Evolutionary conservation across 2,329 filamentous ascomycete species (phyloP), one percentile per base, ranked within the genome.

Genomic region (Claviceps capensis): DNA sequence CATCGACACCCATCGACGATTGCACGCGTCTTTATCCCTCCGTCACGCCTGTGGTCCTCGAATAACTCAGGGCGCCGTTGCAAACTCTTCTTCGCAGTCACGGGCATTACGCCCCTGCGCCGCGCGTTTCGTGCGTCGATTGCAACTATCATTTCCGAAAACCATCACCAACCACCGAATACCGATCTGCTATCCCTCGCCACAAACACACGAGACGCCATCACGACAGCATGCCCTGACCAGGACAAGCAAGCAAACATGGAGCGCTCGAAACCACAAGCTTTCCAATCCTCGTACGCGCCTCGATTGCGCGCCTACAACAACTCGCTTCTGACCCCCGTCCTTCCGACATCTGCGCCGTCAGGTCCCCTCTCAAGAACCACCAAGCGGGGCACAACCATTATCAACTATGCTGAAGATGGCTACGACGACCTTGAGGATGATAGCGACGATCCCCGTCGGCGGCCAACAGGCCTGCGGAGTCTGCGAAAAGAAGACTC

Each of bases 391-490:
- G 93, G 93, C 53, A 97, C 93, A 2, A 93, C 88, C 37, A 87
- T 91, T 57, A 93, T 97, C 70, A 98, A 96, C 71, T 98, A 98
- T 65, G 91, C 93, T 23, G 93, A 98, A 66, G 91, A 97, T 66
- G 90, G 90, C 47, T 95, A 85, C 63, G 91, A 96, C 58, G 89
- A 91, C 62, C 68, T 79, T 53, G 79, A 82, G 40, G 79, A 83
- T 52, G 86, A 88, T 56, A 83, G 86, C 48, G 85, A 88, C 56
- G 85, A 88, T 52, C 75, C 79, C 54, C 79, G 88, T 57, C 83
- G 91, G 56, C 83, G 84, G 2, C 86, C 87, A 13, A 94, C 89
- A 0, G 89, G 90, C 5, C 67, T 96, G 67, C 83, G 90, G 60
- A 96, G 85, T 62, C 68, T 90, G 62, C 81, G 88, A 61, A 82